phyloP scores from a whole-genome alignment of 495 filamentous ascomycete species.

The Aspergillus homomorphus region DNA sequence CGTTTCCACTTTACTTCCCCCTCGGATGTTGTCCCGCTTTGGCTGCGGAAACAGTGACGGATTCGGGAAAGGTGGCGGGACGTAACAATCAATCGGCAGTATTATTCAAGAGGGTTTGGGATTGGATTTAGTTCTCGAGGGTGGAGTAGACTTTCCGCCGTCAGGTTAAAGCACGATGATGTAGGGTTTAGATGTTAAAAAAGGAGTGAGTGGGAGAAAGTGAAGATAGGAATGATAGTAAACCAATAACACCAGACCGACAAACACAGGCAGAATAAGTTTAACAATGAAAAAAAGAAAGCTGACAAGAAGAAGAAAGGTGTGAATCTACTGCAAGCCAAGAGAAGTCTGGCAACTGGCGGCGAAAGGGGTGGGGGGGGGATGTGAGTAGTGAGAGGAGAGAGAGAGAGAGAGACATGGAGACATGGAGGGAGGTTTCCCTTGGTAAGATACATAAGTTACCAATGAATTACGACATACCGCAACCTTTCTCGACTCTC shows the following conservation, averaged over 20 bases:
- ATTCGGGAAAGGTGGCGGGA: constrained; percentile 32
- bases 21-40: constrained; percentile 47
- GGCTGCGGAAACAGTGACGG: constrained; percentile 30
- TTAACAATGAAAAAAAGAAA: not conserved
- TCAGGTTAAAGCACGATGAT: too few relatives aligned
- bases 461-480: not conserved
- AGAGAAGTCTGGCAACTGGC: constrained; percentile 1
- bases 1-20: constrained; percentile 32
- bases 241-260: too few relatives aligned
- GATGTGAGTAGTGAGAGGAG: not conserved
- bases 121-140: too few relatives aligned
- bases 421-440: not conserved
- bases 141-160: too few relatives aligned
- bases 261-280: too few relatives aligned
- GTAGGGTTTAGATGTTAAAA: too few relatives aligned
- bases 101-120: constrained; percentile 5
- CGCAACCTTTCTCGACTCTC: not conserved
- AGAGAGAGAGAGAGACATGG: not conserved
- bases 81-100: constrained; percentile 18
- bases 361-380: not conserved
- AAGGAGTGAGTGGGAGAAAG: too few relatives aligned
- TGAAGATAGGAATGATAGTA: not conserved
- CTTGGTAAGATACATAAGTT: not conserved
- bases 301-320: constrained; percentile 5
- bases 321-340: not conserved